These are phyloP conservation scores for Orobanche coerulescens DNA, from an alignment of 257 asterid genomes.

Conservation along the genomic window DNA sequence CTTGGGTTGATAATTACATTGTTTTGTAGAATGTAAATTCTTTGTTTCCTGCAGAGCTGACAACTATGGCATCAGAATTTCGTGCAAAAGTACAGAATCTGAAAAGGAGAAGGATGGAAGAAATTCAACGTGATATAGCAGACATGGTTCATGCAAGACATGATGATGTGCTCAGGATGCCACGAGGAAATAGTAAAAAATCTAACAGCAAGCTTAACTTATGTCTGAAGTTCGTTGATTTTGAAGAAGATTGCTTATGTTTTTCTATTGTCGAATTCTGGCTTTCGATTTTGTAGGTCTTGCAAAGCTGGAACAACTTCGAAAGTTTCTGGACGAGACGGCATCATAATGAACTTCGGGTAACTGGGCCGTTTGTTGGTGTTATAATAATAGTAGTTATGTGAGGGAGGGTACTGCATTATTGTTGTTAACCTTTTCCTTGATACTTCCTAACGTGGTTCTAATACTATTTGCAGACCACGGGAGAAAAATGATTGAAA, in stretches of 20 bases:
- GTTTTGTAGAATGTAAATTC: neutral
- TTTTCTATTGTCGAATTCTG: conserved; percentile 13
- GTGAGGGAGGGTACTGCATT: neutral
- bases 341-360: neutral
- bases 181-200: conserved; percentile 31
- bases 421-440: neutral
- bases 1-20: conserved; percentile 5
- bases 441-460: neutral
- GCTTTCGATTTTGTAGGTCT: conserved; percentile 34
- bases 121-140: conserved; percentile 22
- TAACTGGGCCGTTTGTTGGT: too few species aligned
- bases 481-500: too few species aligned
- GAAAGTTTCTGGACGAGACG: conserved; percentile 38
- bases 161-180: conserved; percentile 19
- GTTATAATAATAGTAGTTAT: neutral
- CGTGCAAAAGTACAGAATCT: conserved; percentile 37
- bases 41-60: conserved; percentile 40
- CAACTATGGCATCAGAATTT: conserved; percentile 37
- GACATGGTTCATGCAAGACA: conserved; percentile 20
- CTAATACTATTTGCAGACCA: too few species aligned
- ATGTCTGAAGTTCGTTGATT: neutral
- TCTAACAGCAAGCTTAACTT: neutral
- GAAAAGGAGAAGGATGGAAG: conserved; percentile 39
- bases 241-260: neutral
- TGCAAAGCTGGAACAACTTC: conserved; percentile 36